Evolutionary conservation across 345 rosid species (phyloP).

Genomic region (Salix brachista): DNA sequence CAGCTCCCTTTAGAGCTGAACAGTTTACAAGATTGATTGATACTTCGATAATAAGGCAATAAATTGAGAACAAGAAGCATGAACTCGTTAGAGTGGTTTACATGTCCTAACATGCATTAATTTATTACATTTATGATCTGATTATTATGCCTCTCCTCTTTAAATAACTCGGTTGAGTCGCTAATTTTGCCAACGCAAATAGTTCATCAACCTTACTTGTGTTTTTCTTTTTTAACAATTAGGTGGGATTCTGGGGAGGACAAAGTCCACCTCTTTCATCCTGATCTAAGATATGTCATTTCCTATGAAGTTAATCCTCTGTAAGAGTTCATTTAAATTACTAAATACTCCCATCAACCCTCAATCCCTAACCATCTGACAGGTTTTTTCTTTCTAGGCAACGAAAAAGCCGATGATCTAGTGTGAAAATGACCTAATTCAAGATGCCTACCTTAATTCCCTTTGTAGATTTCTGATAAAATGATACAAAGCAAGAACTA

Average conservation of each 20-base stretch:
- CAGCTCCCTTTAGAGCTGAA: conserved; percentile 22
- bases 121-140: conserved; percentile 4
- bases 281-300: neutral
- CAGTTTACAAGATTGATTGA: conserved; percentile 18
- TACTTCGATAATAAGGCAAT: conserved; percentile 29
- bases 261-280: neutral
- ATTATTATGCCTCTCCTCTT: neutral
- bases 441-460: neutral
- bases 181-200: neutral
- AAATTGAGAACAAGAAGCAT: conserved; percentile 6
- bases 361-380: neutral
- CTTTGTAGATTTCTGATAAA: neutral
- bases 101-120: neutral
- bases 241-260: neutral
- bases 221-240: too few relatives aligned
- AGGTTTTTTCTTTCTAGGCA: conserved; percentile 3
- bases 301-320: neutral
- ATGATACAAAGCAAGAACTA: neutral
- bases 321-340: neutral
- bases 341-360: neutral
- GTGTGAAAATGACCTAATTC: neutral
- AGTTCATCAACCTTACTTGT: neutral
- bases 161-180: neutral
- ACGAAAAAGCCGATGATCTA: neutral
- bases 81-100: conserved; percentile 8